phyloP scores from a whole-genome alignment of 352 stramenopile genomes.

The Thalassiosira pacifica region DNA sequence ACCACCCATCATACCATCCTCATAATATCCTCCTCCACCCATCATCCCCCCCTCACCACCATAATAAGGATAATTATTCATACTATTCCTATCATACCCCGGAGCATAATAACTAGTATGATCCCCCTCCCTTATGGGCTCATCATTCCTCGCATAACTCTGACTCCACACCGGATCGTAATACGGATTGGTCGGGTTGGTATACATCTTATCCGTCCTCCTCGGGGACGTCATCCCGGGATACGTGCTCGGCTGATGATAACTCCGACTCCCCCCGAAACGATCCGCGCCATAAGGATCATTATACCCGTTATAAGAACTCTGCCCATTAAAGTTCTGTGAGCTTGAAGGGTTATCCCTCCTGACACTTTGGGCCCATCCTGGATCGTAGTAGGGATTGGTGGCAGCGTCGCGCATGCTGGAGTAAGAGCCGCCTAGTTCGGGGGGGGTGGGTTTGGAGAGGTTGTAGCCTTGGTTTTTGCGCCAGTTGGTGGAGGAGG shows the following conservation, averaged over 20 bases:
- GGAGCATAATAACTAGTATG: constrained; percentile 21
- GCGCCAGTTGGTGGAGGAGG: constrained; percentile 28
- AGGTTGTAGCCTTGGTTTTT: constrained; percentile 50
- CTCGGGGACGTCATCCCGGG: constrained; percentile 38
- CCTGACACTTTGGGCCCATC: constrained; percentile 52
- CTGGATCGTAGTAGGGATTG: constrained; percentile 63
- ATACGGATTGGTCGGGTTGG: constrained; percentile 58
- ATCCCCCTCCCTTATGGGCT: constrained; percentile 41
- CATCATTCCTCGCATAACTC: constrained; percentile 33
- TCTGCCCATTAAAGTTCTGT: background rate
- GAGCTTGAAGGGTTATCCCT: constrained; percentile 47
- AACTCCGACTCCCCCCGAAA: background rate
- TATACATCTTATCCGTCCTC: constrained; percentile 42
- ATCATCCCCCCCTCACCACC: background rate
- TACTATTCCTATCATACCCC: constrained; percentile 46
- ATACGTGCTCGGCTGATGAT: constrained; percentile 24
- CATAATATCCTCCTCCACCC: background rate
- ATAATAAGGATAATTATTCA: constrained; percentile 22
- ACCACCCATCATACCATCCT: background rate
- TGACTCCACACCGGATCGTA: constrained; percentile 67
- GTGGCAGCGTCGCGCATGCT: constrained; percentile 23
- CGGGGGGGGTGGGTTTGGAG: constrained; percentile 7
- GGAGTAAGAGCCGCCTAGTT: constrained; percentile 32
- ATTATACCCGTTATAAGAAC: constrained; percentile 36
- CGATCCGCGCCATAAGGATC: constrained; percentile 17